These are phyloP conservation scores for Acrodontium crateriforme DNA, from an alignment of 2,329 filamentous ascomycete genomes.

Conservation along the genomic window DNA sequence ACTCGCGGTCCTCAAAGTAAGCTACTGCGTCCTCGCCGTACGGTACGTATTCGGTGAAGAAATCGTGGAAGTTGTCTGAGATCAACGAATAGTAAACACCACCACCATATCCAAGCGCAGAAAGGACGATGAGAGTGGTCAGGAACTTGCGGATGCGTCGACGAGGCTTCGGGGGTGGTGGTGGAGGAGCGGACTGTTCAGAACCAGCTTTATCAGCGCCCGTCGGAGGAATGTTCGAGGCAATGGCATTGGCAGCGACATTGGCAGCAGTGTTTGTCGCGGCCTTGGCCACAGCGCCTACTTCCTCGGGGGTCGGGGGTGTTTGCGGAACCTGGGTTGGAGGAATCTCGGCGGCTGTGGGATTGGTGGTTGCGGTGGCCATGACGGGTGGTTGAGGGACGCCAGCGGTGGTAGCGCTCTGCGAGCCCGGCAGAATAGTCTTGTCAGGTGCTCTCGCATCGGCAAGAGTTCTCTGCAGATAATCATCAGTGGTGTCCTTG, in stretches of 20 bases:
- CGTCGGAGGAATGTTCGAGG: conserved; percentile 18
- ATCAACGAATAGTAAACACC: conserved; percentile 86
- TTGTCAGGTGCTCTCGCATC: conserved; percentile 18
- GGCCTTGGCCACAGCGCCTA: conserved; percentile 8
- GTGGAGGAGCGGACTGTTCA: conserved; percentile 28
- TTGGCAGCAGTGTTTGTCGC: conserved; percentile 13
- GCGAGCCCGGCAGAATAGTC: conserved; percentile 21
- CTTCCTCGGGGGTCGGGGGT: conserved; percentile 15
- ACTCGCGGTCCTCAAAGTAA: conserved; percentile 91
- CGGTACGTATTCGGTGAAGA: conserved; percentile 94
- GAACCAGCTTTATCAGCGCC: conserved; percentile 25
- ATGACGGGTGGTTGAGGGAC: conserved; percentile 19
- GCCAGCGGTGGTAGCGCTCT: conserved; percentile 16
- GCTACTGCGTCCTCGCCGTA: conserved; percentile 89
- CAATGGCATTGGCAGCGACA: too few relatives aligned
- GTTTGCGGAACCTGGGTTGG: conserved; percentile 7
- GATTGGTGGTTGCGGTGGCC: conserved; percentile 6
- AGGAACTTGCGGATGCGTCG: conserved; percentile 66
- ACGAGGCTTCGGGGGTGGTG: conserved; percentile 47
- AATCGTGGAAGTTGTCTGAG: conserved; percentile 97
- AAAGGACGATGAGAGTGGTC: conserved; percentile 61
- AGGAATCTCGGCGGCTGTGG: conserved; percentile 7
- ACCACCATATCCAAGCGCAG: conserved; percentile 66
- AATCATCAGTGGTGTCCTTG: background rate
- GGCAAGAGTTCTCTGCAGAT: conserved; percentile 17